phyloP scores from a whole-genome alignment of 2,329 filamentous ascomycete genomes.

The Aspergillus hiratsukae region DNA sequence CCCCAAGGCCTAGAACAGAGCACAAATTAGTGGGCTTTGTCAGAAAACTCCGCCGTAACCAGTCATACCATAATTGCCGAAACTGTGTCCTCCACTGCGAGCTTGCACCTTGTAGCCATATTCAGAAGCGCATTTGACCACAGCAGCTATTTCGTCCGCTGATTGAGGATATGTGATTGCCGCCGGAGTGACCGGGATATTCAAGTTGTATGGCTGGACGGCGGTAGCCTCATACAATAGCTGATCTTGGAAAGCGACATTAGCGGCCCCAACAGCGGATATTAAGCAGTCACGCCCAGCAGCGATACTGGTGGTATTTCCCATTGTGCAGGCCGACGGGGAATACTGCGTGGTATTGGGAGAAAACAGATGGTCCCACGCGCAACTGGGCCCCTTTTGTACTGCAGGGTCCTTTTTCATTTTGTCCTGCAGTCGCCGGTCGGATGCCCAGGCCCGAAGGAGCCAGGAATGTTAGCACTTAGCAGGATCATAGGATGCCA shows the following conservation, averaged over 20 bases:
- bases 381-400: no score
- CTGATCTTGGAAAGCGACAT: slow-evolving; percentile 14
- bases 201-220: slow-evolving; percentile 22
- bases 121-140: slow-evolving; percentile 45
- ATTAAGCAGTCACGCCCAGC: slow-evolving; percentile 13
- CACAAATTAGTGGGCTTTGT: not conserved
- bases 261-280: slow-evolving; percentile 14
- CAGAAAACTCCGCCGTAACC: not conserved
- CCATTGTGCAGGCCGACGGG: not conserved
- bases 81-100: slow-evolving; percentile 52
- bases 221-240: slow-evolving; percentile 12
- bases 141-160: slow-evolving; percentile 40
- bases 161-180: slow-evolving; percentile 33
- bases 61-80: slow-evolving; percentile 46
- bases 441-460: no score
- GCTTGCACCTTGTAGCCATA: slow-evolving; percentile 47
- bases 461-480: no score
- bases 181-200: slow-evolving; percentile 24
- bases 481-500: no score
- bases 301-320: not conserved
- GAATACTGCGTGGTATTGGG: no score
- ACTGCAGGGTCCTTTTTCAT: no score
- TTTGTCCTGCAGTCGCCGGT: no score
- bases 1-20: slow-evolving; percentile 27
- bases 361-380: no score